Base-by-base conservation (phyloP, 2,329 filamentous ascomycete genomes). In the Arthrinium puccinioides region DNA sequence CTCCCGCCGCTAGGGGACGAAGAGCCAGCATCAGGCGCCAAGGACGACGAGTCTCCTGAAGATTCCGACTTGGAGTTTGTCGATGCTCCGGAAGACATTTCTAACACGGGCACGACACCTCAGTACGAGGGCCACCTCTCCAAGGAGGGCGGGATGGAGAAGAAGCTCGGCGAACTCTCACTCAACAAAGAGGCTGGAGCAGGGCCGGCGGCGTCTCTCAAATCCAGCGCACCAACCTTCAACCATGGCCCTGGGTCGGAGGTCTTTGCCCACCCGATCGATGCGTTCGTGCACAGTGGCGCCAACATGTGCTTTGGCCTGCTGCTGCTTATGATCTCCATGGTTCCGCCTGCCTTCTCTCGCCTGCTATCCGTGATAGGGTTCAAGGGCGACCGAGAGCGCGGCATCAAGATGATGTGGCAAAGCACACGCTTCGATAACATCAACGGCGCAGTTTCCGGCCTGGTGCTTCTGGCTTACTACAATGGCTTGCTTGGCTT, bases 261-360 rank as follows among this genome's bases (percentile, higher is more conserved):
- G 5, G 64, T 79, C 3, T 83, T 90, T 47, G 78, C 74, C 25
- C 79, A 89, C 42, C 79, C 85, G 0, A 76, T 90, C 14, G 90
- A 97, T 57, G 64, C 83, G 16, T 98, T 96, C 55, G 81, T 96
- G 25, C 87, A 95, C 57, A 89, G 87, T 0, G 90, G 88, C 9
- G 78, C 82, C 5, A 92, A 85, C 54, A 82, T 96, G 60, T 95
- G 88, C 59, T 96, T 89, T 51, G 92, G 92, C 4, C 74, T 94
- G 21, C 65, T 97, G 2, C 72, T 94, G 11, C 70, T 97, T 2
- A 70, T 97, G 37, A 80, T 97, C n/a, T 94, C 87, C 10, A 84
- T 97, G 66, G 80, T 97, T 1, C 94, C 92, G 0, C 92, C 92
- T 0, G 79, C 89, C 1, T 95, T 97, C 59, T 83, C 78, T n/a